phyloP scores from a whole-genome alignment of 352 stramenopile genomes.

The Stephanocyclus meneghinianus region DNA sequence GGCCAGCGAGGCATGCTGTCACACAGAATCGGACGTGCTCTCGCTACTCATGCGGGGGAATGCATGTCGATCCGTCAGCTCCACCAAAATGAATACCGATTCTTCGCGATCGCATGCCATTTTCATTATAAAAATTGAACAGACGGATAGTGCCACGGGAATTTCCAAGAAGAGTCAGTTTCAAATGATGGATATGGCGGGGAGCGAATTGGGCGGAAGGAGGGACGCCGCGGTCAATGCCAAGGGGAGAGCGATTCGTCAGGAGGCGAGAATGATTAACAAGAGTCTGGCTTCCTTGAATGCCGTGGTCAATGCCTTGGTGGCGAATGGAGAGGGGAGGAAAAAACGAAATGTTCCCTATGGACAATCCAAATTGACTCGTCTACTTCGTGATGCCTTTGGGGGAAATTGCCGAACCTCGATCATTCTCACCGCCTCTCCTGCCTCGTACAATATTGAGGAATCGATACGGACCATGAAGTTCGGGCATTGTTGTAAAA shows the following conservation, averaged over 20 bases:
- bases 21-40: constrained; percentile 59
- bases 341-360: constrained; percentile 85
- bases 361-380: constrained; percentile 93
- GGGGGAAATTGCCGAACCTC: constrained; percentile 94
- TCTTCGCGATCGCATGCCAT: constrained; percentile 92
- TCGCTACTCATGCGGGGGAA: constrained; percentile 58
- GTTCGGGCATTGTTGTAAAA: constrained; percentile 58
- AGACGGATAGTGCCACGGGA: constrained; percentile 72
- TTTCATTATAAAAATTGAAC: constrained; percentile 90
- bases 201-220: constrained; percentile 84
- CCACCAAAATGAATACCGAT: constrained; percentile 91
- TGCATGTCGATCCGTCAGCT: constrained; percentile 86
- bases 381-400: constrained; percentile 88
- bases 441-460: constrained; percentile 70
- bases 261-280: constrained; percentile 97
- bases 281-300: constrained; percentile 93
- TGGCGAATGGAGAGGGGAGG: constrained; percentile 14
- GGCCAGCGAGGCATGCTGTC: constrained; percentile 67
- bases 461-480: constrained; percentile 68
- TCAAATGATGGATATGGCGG: constrained; percentile 92
- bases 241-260: constrained; percentile 87
- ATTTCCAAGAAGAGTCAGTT: constrained; percentile 86
- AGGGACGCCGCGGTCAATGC: constrained; percentile 48
- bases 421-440: constrained; percentile 85
- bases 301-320: constrained; percentile 72